Evolutionary conservation across 768 basidiomycete species (phyloP).

Genomic region (Clathrus columnatus): DNA sequence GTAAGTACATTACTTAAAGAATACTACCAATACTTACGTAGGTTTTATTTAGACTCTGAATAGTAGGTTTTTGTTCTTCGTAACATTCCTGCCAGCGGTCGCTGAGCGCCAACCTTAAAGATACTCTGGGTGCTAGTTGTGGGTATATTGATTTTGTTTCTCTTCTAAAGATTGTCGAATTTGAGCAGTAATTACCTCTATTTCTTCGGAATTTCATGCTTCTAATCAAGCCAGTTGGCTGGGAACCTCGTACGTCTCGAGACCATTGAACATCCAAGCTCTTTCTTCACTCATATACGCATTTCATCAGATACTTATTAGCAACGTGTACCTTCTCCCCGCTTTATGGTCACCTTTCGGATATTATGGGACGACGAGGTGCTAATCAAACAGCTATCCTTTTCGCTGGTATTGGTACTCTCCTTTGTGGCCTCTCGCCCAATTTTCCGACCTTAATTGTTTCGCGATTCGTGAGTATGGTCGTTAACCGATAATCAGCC

Average conservation of each 20-base stretch:
- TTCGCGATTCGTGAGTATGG: slow-evolving; percentile 58
- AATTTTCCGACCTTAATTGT: slow-evolving; percentile 65
- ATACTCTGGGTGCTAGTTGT: slow-evolving; percentile 75
- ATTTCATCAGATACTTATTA: slow-evolving; percentile 51
- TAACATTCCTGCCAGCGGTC: neutral
- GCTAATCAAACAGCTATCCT: slow-evolving; percentile 59
- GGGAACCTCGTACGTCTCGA: slow-evolving; percentile 53
- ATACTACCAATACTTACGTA: neutral
- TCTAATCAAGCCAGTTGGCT: slow-evolving; percentile 80
- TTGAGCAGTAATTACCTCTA: slow-evolving; percentile 57
- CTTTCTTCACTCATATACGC: neutral
- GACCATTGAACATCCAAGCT: neutral
- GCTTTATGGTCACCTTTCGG: slow-evolving; percentile 71
- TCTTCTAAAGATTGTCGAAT: neutral
- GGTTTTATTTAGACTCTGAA: slow-evolving; percentile 37
- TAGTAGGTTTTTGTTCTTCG: slow-evolving; percentile 28
- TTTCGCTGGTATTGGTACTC: slow-evolving; percentile 52
- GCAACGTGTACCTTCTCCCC: slow-evolving; percentile 79
- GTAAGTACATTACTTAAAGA: slow-evolving; percentile 26
- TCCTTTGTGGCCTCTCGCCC: slow-evolving; percentile 56
- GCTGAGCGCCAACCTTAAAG: slow-evolving; percentile 25
- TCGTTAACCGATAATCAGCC: neutral
- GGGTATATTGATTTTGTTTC: slow-evolving; percentile 10
- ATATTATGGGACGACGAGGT: slow-evolving; percentile 61
- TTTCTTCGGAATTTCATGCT: slow-evolving; percentile 69